A percentile compares a stretch with the other conserved stretches of the same genome.
phyloP scores from a whole-genome alignment of 1,284 basidiomycete genomes.

The Schizophyllum amplum region DNA sequence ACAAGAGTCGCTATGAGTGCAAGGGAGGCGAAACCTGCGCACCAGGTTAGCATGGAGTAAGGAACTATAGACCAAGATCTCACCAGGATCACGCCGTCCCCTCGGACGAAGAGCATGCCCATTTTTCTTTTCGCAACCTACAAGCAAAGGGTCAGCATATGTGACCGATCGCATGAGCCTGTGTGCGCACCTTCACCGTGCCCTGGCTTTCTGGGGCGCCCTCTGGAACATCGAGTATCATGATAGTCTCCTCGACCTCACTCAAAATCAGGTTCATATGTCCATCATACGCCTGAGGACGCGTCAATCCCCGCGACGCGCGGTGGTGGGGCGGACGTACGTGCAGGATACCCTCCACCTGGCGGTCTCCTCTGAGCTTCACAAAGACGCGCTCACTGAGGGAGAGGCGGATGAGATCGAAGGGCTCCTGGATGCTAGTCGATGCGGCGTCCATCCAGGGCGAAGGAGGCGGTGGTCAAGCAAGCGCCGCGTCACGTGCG shows the following conservation, averaged over 20 bases:
- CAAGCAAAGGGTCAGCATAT: not conserved
- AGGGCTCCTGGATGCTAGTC: conserved; percentile 87
- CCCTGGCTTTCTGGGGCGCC: conserved; percentile 39
- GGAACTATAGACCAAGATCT: conserved; percentile 21
- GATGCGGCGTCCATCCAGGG: conserved; percentile 54
- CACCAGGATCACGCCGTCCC: conserved; percentile 90
- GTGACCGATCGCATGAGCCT: not conserved
- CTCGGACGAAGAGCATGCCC: conserved; percentile 97
- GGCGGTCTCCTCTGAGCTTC: conserved; percentile 93
- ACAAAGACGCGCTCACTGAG: conserved; percentile 95
- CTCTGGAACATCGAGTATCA: conserved; percentile 76
- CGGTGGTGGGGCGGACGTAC: conserved; percentile 38
- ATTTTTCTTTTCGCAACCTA: conserved; percentile 91
- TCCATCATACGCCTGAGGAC: conserved; percentile 88
- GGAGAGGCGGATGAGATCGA: conserved; percentile 94
- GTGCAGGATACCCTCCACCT: conserved; percentile 89
- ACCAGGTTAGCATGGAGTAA: conserved; percentile 2
- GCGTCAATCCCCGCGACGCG: conserved; percentile 12
- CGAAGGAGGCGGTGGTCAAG: not conserved
- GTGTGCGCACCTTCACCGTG: conserved; percentile 51
- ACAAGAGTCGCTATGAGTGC: conserved; percentile 34
- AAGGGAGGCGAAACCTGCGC: conserved; percentile 68
- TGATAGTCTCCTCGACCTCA: conserved; percentile 95
- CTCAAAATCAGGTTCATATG: conserved; percentile 99
- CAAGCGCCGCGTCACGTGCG: not conserved